Percentiles rank a stretch among this genome's conserved stretches.
Evolutionary conservation across 495 filamentous ascomycete species (phyloP).

Genomic region (Aspergillus homomorphus): DNA sequence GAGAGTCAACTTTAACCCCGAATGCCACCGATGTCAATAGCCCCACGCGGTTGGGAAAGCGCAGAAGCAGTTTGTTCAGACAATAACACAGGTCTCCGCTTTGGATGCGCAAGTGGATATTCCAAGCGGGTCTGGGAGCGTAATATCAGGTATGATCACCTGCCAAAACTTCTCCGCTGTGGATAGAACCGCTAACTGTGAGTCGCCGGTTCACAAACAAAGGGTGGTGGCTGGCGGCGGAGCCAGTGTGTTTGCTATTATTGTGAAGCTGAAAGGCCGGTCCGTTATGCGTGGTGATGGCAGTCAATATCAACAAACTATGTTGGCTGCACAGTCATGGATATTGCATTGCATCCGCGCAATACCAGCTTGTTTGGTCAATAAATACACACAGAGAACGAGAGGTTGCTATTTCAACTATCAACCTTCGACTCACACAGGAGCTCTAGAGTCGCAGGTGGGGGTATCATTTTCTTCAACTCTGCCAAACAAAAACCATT

Average conservation of each 20-base stretch:
- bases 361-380: not conserved
- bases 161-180: not conserved
- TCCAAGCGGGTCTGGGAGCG: not conserved
- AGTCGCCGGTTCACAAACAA: not conserved
- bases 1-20: not conserved
- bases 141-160: not conserved
- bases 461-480: constrained; percentile 4
- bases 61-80: not conserved
- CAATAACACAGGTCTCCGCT: not conserved
- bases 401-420: not conserved
- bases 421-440: not conserved
- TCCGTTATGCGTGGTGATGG: not conserved
- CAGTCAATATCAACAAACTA: not conserved
- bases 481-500: not conserved
- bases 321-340: not conserved
- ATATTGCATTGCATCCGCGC: not conserved
- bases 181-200: not conserved
- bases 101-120: not conserved
- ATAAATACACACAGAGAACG: not conserved
- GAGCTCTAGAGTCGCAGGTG: not conserved
- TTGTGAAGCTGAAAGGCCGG: not conserved
- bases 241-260: too few relatives aligned
- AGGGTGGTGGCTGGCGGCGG: not conserved
- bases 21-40: not conserved
- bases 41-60: not conserved